Percentiles rank a stretch among this genome's conserved stretches.
These are phyloP conservation scores for Rhipidocladum racemiflorum DNA, from an alignment of 176 grass and related monocot species.

Conservation along the genomic window DNA sequence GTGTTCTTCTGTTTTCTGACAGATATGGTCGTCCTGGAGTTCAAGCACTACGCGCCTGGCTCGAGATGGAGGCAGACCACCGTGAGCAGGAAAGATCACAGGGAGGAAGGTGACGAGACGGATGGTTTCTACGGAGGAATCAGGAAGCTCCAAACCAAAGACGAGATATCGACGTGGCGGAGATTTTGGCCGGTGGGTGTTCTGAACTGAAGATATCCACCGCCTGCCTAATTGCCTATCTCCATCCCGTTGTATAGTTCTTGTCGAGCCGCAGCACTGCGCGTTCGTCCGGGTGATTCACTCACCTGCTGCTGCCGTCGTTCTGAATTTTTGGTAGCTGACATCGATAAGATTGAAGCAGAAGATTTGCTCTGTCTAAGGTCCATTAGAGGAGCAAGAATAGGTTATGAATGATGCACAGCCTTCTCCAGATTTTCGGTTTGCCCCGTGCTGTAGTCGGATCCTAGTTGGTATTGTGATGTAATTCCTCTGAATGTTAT, in stretches of 20 bases:
- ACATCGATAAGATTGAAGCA: background rate
- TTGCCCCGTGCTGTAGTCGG: background rate
- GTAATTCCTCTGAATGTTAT: background rate
- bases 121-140: slow-evolving; percentile 87
- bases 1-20: background rate
- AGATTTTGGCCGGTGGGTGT: slow-evolving; percentile 68
- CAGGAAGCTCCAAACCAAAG: slow-evolving; percentile 57
- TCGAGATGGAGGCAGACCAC: slow-evolving; percentile 68
- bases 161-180: slow-evolving; percentile 68
- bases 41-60: slow-evolving; percentile 68
- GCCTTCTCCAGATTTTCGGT: background rate
- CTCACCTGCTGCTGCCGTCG: background rate
- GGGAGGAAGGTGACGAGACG: slow-evolving; percentile 65
- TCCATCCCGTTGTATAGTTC: background rate
- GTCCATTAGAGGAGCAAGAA: background rate
- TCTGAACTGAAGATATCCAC: slow-evolving; percentile 35
- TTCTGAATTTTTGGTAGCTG: background rate
- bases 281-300: background rate
- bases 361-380: background rate
- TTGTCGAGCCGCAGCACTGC: background rate
- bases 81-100: slow-evolving; percentile 62
- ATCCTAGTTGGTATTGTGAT: background rate
- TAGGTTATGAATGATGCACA: slow-evolving; percentile 19
- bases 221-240: background rate
- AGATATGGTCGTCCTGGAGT: slow-evolving; percentile 73